Percentiles rank a stretch among this genome's conserved stretches.
These are phyloP conservation scores for Diaporthe amygdali DNA, from an alignment of 2,329 filamentous ascomycete species.

Conservation along the genomic window DNA sequence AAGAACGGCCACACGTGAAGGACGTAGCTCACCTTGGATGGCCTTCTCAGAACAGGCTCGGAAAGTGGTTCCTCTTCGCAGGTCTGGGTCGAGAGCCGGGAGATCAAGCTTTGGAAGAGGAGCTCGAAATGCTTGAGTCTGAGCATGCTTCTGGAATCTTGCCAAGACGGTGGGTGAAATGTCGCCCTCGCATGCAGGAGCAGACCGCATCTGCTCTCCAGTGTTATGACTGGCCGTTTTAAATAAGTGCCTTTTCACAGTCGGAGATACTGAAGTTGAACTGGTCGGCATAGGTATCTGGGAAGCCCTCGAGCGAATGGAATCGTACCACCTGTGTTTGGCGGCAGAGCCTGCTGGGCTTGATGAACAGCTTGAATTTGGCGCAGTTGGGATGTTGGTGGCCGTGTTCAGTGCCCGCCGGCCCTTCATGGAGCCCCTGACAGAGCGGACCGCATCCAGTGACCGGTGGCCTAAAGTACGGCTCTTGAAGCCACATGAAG, in stretches of 20 bases:
- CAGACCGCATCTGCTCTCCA: neutral
- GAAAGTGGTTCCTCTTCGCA: constrained; percentile 1
- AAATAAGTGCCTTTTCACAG: constrained; percentile 8
- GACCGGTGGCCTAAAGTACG: constrained; percentile 14
- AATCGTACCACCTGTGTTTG: constrained; percentile 22
- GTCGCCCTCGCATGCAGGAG: neutral
- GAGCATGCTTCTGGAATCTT: neutral
- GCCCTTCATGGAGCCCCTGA: neutral
- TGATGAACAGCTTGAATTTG: neutral
- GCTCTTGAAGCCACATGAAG: neutral
- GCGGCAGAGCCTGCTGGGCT: constrained; percentile 9
- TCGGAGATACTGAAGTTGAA: neutral
- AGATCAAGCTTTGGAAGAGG: constrained; percentile 19
- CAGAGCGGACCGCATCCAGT: constrained; percentile 20
- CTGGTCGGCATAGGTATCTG: constrained; percentile 21
- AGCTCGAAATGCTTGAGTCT: neutral
- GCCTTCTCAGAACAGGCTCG: neutral
- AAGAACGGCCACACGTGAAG: neutral
- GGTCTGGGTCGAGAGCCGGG: constrained; percentile 14
- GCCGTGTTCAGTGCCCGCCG: constrained; percentile 4
- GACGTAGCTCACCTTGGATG: neutral
- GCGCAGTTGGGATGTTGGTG: constrained; percentile 6
- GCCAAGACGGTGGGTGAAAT: neutral
- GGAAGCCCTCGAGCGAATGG: constrained; percentile 16
- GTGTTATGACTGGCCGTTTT: neutral